A percentile compares a stretch with the other conserved stretches of the same genome.
Evolutionary conservation across 2,329 filamentous ascomycete species (phyloP).

Genomic region (Gliomastix tumulicola): DNA sequence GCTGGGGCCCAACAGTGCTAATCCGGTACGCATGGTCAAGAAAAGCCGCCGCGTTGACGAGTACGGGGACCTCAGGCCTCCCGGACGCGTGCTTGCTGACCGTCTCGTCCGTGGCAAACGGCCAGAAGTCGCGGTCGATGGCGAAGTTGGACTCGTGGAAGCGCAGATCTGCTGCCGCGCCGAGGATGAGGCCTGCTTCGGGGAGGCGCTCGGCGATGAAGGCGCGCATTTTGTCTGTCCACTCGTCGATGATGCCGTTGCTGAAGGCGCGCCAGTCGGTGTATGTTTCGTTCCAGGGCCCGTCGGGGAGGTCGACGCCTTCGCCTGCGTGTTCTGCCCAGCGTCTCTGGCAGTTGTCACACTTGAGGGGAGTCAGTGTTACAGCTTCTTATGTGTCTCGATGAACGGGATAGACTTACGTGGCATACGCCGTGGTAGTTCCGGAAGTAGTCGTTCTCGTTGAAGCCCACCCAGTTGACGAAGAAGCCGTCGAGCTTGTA

Average conservation of each 20-base stretch:
- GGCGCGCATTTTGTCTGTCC: constrained; percentile 6
- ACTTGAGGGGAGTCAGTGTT: too few species aligned
- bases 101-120: constrained; percentile 7
- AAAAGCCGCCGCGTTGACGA: constrained; percentile 8
- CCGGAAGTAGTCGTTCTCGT: constrained; percentile 9
- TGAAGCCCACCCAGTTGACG: constrained; percentile 10
- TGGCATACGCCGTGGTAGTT: constrained; percentile 10
- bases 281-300: constrained; percentile 5
- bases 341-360: constrained; percentile 5
- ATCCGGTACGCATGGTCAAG: constrained; percentile 8
- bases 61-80: constrained; percentile 7
- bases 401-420: too few species aligned
- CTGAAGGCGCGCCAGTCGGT: constrained; percentile 7
- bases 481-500: constrained; percentile 11
- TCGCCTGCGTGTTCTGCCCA: constrained; percentile 7
- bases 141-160: constrained; percentile 11
- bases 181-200: constrained; percentile 8
- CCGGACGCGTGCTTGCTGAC: constrained; percentile 6
- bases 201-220: constrained; percentile 7
- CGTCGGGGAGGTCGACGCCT: constrained; percentile 5
- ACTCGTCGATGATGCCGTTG: constrained; percentile 6
- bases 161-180: constrained; percentile 5
- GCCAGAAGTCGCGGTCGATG: constrained; percentile 8
- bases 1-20: constrained; percentile 5
- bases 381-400: too few species aligned